phyloP scores from a whole-genome alignment of 2,329 filamentous ascomycete species.

The Coccinonectria pachysandricola region DNA sequence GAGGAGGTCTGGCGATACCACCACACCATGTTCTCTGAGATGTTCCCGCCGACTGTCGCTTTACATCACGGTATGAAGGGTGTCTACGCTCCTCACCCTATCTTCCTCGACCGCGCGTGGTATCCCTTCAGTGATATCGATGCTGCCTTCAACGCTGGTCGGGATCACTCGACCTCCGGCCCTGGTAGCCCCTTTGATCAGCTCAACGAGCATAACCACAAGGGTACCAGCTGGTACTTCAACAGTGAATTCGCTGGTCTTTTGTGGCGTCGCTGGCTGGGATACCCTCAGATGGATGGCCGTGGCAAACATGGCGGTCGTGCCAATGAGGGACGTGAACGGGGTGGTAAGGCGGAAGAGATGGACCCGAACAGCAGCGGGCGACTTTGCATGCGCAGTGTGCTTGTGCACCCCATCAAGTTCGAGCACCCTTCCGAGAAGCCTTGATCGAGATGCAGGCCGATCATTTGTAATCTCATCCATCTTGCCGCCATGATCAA shows the following conservation, averaged over 20 bases:
- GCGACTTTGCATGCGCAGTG: conserved; percentile 68
- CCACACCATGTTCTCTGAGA: conserved; percentile 68
- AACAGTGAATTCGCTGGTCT: conserved; percentile 66
- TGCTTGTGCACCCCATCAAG: conserved; percentile 78
- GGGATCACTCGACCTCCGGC: conserved; percentile 55
- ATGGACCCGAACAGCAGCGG: conserved; percentile 37
- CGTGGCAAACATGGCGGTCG: conserved; percentile 38
- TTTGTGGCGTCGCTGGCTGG: conserved; percentile 73
- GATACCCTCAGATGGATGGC: conserved; percentile 43
- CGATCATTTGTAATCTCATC: conserved; percentile 1
- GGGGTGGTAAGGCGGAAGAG: conserved; percentile 44
- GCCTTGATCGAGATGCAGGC: conserved; percentile 7
- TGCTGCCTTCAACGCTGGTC: conserved; percentile 67
- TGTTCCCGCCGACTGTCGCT: conserved; percentile 63
- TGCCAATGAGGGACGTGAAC: conserved; percentile 35
- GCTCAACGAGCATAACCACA: conserved; percentile 72
- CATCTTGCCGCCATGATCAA: conserved; percentile 19
- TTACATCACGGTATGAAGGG: conserved; percentile 71
- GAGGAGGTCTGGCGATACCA: conserved; percentile 57
- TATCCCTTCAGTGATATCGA: conserved; percentile 54
- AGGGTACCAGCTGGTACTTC: conserved; percentile 77
- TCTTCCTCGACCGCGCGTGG: conserved; percentile 72
- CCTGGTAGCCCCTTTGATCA: conserved; percentile 56
- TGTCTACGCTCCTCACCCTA: conserved; percentile 70
- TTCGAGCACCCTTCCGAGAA: conserved; percentile 42